Percentiles rank a stretch among this genome's conserved stretches.
Evolutionary conservation across 192 early-diverging fungal genomes (phyloP).

Genomic region (Backusella circina): DNA sequence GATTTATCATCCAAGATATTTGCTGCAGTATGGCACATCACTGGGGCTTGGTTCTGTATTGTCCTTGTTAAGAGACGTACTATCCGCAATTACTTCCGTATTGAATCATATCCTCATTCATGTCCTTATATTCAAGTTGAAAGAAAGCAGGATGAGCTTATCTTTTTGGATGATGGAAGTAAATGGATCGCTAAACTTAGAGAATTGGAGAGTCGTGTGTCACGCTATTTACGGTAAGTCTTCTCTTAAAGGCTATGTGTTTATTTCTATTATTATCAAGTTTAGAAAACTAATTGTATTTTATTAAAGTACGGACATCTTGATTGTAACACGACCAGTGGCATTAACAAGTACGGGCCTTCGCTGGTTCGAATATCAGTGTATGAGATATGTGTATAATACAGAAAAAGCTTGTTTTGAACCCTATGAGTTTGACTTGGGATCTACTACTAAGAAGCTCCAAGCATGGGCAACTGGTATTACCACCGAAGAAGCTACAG

Average conservation of each 20-base stretch:
- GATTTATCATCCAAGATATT: slow-evolving; percentile 60
- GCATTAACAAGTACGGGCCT: slow-evolving; percentile 29
- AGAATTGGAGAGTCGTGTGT: slow-evolving; percentile 21
- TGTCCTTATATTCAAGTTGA: slow-evolving; percentile 55
- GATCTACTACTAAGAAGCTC: slow-evolving; percentile 48
- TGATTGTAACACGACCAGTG: slow-evolving; percentile 39
- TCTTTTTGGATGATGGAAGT: slow-evolving; percentile 49
- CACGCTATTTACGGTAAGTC: slow-evolving; percentile 27
- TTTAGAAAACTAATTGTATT: neutral
- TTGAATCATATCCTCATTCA: slow-evolving; percentile 44
- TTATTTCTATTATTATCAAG: neutral
- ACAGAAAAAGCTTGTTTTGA: slow-evolving; percentile 43
- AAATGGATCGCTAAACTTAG: slow-evolving; percentile 39
- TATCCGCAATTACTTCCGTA: slow-evolving; percentile 69
- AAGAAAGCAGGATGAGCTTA: slow-evolving; percentile 42
- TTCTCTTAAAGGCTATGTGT: neutral
- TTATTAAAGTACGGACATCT: slow-evolving; percentile 28
- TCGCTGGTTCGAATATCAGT: slow-evolving; percentile 71
- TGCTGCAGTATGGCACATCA: slow-evolving; percentile 71
- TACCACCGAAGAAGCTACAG: slow-evolving; percentile 41
- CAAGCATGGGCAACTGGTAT: slow-evolving; percentile 45
- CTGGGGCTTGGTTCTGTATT: slow-evolving; percentile 60
- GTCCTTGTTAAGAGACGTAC: slow-evolving; percentile 40
- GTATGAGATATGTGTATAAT: slow-evolving; percentile 72
- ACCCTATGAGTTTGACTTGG: slow-evolving; percentile 54